Evolutionary conservation across 352 stramenopile genomes (phyloP).

Genomic region (Phytopythium cucurbitacearum): DNA sequence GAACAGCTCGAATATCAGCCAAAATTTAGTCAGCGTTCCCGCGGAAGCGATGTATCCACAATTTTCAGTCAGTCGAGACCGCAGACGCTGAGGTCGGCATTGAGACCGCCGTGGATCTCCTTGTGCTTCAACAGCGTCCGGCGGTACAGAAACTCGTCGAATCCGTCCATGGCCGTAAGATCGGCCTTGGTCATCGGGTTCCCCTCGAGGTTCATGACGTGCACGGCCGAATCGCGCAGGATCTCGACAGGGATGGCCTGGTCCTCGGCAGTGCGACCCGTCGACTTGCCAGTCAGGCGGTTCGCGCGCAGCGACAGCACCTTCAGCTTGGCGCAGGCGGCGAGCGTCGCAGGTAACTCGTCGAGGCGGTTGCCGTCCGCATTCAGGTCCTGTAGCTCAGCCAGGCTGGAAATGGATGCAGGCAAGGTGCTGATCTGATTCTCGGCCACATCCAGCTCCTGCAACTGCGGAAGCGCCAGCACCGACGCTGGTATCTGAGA

Average conservation of each 20-base stretch:
- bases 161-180: conserved; percentile 71
- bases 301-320: conserved; percentile 67
- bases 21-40: too few species aligned
- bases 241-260: conserved; percentile 59
- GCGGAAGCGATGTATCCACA: neutral
- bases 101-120: conserved; percentile 76
- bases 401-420: conserved; percentile 33
- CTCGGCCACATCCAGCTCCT: conserved; percentile 68
- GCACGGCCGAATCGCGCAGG: conserved; percentile 50
- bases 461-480: conserved; percentile 39
- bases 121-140: conserved; percentile 85
- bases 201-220: conserved; percentile 81
- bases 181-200: conserved; percentile 81
- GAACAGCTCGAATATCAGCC: too few species aligned
- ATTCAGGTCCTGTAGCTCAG: conserved; percentile 60
- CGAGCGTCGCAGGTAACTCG: conserved; percentile 41
- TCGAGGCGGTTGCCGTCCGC: conserved; percentile 58
- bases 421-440: conserved; percentile 50
- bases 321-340: conserved; percentile 61
- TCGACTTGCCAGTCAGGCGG: conserved; percentile 21
- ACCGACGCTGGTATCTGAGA: conserved; percentile 36
- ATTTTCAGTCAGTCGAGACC: conserved; percentile 48
- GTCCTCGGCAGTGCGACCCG: conserved; percentile 1
- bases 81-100: conserved; percentile 76
- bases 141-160: conserved; percentile 67